Percentiles rank a stretch among this genome's conserved stretches.
Conservation (phyloP, 306 rosid species). For the Rubus idaeus region DNA sequence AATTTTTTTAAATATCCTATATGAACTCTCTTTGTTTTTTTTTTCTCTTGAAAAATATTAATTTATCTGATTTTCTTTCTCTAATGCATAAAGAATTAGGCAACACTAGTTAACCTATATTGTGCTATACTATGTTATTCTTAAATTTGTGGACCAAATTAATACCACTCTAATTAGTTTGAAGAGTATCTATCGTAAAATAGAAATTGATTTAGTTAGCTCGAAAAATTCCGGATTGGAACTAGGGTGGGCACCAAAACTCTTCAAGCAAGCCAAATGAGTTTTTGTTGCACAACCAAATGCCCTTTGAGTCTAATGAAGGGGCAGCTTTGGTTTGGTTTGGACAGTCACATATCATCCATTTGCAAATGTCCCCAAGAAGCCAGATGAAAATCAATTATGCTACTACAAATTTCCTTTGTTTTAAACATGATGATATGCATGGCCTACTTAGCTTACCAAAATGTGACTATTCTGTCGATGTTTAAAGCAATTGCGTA, state of each 20-base stretch:
- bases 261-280: not conserved
- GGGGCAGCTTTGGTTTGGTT: not conserved
- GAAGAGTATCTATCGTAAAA: too few relatives aligned
- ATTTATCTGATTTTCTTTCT: not conserved
- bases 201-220: too few relatives aligned
- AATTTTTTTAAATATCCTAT: too few relatives aligned
- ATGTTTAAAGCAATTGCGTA: too few relatives aligned
- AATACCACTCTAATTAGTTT: too few relatives aligned
- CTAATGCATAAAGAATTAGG: too few relatives aligned
- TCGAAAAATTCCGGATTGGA: not conserved
- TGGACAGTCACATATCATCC: too few relatives aligned
- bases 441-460: not conserved
- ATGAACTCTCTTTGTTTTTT: too few relatives aligned
- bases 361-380: not conserved
- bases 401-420: not conserved
- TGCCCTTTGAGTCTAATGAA: not conserved
- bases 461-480: not conserved
- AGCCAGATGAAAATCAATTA: not conserved
- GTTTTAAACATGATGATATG: not conserved
- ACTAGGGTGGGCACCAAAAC: not conserved
- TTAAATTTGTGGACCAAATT: not conserved
- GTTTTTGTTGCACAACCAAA: not conserved
- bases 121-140: too few relatives aligned
- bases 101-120: too few relatives aligned
- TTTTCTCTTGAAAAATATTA: too few relatives aligned